Conservation (phyloP, 2,329 filamentous ascomycete genomes). For the Xylariomycetidae sp. region DNA sequence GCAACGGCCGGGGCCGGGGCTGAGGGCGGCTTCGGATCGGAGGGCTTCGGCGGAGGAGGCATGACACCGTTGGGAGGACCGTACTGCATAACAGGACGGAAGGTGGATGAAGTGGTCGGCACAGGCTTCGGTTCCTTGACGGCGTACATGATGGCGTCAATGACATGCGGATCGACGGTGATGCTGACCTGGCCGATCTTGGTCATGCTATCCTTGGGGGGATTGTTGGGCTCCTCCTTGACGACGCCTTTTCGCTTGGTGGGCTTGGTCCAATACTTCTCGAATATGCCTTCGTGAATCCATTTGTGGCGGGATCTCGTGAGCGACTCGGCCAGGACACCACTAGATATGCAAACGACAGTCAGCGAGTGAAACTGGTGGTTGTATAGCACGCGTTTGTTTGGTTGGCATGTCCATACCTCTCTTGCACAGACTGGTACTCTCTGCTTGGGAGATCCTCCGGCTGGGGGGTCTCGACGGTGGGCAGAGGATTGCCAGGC, state of each 20-base stretch:
- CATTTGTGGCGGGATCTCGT: conserved; percentile 67
- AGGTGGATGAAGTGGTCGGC: conserved; percentile 28
- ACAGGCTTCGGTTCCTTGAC: conserved; percentile 59
- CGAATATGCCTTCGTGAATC: conserved; percentile 66
- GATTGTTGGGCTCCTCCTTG: conserved; percentile 60
- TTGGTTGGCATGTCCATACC: conserved; percentile 46
- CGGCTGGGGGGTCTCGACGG: conserved; percentile 60
- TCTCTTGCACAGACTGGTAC: conserved; percentile 69
- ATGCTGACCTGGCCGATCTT: conserved; percentile 69
- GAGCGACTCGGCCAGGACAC: conserved; percentile 68
- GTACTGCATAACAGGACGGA: conserved; percentile 58
- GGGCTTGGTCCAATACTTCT: conserved; percentile 73
- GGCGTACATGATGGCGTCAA: conserved; percentile 68
- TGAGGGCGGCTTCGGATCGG: conserved; percentile 21
- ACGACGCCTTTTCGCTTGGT: conserved; percentile 60
- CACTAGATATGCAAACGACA: conserved; percentile 41
- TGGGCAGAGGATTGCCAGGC: conserved; percentile 64
- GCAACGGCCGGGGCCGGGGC: conserved; percentile 11
- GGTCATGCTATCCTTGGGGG: conserved; percentile 63
- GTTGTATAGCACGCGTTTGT: too few species aligned
- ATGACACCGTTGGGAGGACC: conserved; percentile 58
- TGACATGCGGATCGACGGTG: conserved; percentile 71
- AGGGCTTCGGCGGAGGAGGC: conserved; percentile 44
- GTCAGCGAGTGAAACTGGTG: too few species aligned
- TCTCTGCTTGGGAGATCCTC: conserved; percentile 57